Conservation (phyloP, 2,329 filamentous ascomycete species). For the Aspergillus fumigatus region DNA sequence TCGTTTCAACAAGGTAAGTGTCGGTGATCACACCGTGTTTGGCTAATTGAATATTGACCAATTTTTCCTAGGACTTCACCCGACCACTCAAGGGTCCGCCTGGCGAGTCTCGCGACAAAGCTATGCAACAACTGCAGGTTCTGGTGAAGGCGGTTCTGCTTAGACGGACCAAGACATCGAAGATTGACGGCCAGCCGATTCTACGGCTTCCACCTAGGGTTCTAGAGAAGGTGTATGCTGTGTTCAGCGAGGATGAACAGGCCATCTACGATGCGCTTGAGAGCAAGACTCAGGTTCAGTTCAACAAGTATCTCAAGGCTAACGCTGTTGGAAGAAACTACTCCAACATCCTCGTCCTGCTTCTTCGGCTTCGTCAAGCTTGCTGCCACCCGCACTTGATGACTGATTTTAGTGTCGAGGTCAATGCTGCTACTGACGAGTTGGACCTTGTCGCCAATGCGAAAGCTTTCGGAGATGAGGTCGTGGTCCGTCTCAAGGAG, state of each 20-base stretch:
- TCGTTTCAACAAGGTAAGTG: conserved; percentile 54
- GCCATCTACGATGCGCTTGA: conserved; percentile 65
- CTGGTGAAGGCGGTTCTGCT: conserved; percentile 77
- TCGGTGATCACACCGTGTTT: not conserved
- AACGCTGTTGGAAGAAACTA: conserved; percentile 69
- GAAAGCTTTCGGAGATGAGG: conserved; percentile 53
- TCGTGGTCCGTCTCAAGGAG: conserved; percentile 62
- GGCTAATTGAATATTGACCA: not conserved
- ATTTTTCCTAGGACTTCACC: conserved; percentile 44
- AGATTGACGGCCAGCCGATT: conserved; percentile 75
- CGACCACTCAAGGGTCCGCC: conserved; percentile 46
- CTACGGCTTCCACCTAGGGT: conserved; percentile 63
- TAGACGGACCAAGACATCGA: conserved; percentile 73
- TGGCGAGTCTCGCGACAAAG: conserved; percentile 35
- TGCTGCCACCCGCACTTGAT: conserved; percentile 74
- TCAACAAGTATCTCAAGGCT: conserved; percentile 71
- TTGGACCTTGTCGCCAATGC: conserved; percentile 61
- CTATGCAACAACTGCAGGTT: conserved; percentile 68
- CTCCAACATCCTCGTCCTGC: conserved; percentile 71
- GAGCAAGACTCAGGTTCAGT: conserved; percentile 60
- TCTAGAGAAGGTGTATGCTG: conserved; percentile 57
- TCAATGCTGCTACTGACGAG: conserved; percentile 44
- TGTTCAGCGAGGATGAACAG: conserved; percentile 63
- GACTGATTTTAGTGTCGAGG: conserved; percentile 57
- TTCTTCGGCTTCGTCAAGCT: conserved; percentile 74